Base-by-base conservation (phyloP, 164 flowering plant species). In the Cinnamomum chago region DNA sequence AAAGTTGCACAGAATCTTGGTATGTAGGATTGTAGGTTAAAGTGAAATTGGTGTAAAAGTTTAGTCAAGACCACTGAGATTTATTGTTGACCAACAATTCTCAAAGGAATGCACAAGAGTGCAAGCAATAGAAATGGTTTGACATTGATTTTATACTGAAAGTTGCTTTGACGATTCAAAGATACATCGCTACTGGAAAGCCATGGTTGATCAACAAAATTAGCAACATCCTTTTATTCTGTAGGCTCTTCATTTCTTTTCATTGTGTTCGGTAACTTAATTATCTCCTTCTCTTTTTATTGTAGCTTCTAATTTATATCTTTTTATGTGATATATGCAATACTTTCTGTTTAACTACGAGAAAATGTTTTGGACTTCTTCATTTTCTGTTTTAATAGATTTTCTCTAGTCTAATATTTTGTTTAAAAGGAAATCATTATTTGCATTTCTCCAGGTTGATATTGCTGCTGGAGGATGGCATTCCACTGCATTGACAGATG, bases 381-480 rank as follows among this genome's bases (percentile, higher is more conserved):
- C 20, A 55, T 55, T 55, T 55, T 55, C n/a, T 17, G n/a, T 15
- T 15, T 55, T 55, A 55, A 15, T n/a, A 55, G 17, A 14, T 55
- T 13, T 55, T 5, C 5, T 18, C 60, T 55, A 17, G 60, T 55
- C 60, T 55, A 55, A 14, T n/a, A 28, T 17, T 30, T 50, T 24
- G 14, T 22, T 14, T 62, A 14, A 12, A 65, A 51, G 22, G 14
- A 17, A 4, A 18, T 24, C 13, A 72, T 33, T 65, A 1, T 3
- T 33, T 40, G 2, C 33, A 18, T 33, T 18, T 74, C 25, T 67
- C 51, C 28, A 96, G 99, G 94, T 92, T 84, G 99, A 94, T 85
- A 94, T 96, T 82, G 99, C 99, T 73, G 99, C 98, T 72, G 99
- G 99, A 77, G 99, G 99, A 75, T 94, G 99, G 99, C 99, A 96